Conservation (phyloP, 2,329 filamentous ascomycete genomes). For the Apiospora hydei region DNA sequence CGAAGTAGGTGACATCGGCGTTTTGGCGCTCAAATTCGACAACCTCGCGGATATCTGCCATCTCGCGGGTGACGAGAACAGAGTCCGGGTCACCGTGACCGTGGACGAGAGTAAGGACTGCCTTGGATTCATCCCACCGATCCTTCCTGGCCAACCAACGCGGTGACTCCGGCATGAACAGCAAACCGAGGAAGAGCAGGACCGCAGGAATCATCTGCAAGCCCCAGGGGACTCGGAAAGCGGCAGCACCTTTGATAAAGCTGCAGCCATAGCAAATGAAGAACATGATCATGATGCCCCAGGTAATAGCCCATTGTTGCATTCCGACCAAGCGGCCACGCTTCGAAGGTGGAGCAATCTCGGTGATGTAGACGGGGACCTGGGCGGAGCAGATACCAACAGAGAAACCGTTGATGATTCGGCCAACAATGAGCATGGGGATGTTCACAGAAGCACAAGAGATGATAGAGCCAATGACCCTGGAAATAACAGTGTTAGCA, state of each 20-base stretch:
- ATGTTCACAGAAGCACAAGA: conserved; percentile 54
- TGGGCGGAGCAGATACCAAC: conserved; percentile 78
- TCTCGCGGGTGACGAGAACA: conserved; percentile 71
- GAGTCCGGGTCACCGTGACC: conserved; percentile 69
- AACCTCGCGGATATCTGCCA: conserved; percentile 76
- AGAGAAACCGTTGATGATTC: conserved; percentile 73
- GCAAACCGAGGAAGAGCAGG: conserved; percentile 50
- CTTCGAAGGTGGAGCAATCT: conserved; percentile 60
- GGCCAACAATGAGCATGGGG: conserved; percentile 69
- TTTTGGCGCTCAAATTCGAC: conserved; percentile 77
- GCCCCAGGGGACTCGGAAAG: conserved; percentile 60
- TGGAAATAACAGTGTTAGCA: conserved; percentile 31
- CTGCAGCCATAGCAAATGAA: conserved; percentile 56
- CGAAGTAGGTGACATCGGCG: conserved; percentile 72
- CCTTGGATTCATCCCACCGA: conserved; percentile 53
- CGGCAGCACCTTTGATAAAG: conserved; percentile 50
- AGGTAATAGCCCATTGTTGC: conserved; percentile 55
- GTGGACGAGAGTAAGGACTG: conserved; percentile 63
- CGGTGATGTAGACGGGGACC: conserved; percentile 74
- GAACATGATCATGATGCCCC: conserved; percentile 57
- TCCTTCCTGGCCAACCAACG: conserved; percentile 59
- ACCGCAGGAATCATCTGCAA: conserved; percentile 55
- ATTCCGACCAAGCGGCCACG: conserved; percentile 52
- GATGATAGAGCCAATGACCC: conserved; percentile 57
- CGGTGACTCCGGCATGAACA: conserved; percentile 56